These are phyloP conservation scores for Fusarium dimerum DNA, from an alignment of 2,329 filamentous ascomycete genomes.

Conservation along the genomic window DNA sequence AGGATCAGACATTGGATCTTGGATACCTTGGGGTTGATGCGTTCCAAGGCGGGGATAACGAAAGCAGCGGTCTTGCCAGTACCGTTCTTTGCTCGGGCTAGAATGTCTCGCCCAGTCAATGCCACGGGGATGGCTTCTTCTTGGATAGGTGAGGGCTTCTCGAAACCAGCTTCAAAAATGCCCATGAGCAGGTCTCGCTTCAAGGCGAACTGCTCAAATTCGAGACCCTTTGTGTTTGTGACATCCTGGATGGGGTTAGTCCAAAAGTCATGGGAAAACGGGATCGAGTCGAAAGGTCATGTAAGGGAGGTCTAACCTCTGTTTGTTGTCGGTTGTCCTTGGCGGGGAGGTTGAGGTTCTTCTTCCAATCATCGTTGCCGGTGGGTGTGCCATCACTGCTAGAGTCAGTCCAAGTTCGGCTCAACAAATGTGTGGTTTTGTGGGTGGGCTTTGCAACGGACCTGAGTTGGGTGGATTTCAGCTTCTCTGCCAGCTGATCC, in stretches of 20 bases:
- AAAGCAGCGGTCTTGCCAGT: slow-evolving; percentile 99
- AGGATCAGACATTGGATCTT: slow-evolving; percentile 97
- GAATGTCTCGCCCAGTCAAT: slow-evolving; percentile 89
- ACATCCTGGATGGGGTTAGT: slow-evolving; percentile 69
- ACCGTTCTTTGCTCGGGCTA: slow-evolving; percentile 96
- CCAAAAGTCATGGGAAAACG: not conserved
- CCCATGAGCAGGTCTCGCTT: slow-evolving; percentile 97
- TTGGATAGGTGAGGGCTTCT: slow-evolving; percentile 98
- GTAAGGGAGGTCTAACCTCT: slow-evolving; percentile 49
- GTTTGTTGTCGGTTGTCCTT: slow-evolving; percentile 81
- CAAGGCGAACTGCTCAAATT: slow-evolving; percentile 96
- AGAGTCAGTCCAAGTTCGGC: slow-evolving; percentile 37
- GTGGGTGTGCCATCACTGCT: slow-evolving; percentile 50
- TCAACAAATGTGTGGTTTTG: slow-evolving; percentile 20
- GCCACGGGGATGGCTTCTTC: slow-evolving; percentile 98
- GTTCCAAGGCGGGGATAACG: slow-evolving; percentile 91
- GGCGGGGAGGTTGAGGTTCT: slow-evolving; percentile 67
- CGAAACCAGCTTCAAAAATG: slow-evolving; percentile 98
- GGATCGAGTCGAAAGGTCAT: slow-evolving; percentile 19
- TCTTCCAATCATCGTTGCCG: slow-evolving; percentile 68
- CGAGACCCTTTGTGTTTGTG: slow-evolving; percentile 93
- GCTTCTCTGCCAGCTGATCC: slow-evolving; percentile 48
- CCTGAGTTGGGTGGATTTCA: slow-evolving; percentile 45
- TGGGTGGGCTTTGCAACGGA: slow-evolving; percentile 30
- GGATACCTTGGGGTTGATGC: slow-evolving; percentile 93